Conservation (phyloP, 139 green algal species). For the Ulvella scutata region DNA sequence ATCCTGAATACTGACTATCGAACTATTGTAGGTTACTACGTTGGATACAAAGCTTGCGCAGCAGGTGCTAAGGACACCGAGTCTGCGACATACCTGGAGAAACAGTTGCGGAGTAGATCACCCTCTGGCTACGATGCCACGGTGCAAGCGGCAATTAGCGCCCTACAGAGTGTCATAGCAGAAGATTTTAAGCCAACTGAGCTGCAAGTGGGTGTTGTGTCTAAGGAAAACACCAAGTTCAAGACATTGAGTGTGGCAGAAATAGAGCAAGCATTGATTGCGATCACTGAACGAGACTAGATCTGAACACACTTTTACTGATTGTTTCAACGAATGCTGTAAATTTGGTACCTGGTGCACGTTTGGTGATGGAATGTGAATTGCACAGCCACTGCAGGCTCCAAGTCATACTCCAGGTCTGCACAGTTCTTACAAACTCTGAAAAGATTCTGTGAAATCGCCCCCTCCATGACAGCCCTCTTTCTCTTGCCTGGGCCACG, state of each 20-base stretch:
- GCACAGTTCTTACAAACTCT: too few relatives aligned
- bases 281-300: conserved; percentile 80
- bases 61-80: conserved; percentile 92
- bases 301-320: too few relatives aligned
- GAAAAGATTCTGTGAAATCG: too few relatives aligned
- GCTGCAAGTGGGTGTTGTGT: conserved; percentile 71
- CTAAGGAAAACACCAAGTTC: background rate
- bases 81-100: conserved; percentile 89
- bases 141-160: conserved; percentile 60
- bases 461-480: too few relatives aligned
- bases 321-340: too few relatives aligned
- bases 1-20: background rate
- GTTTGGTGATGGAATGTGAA: too few relatives aligned
- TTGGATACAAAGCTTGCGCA: conserved; percentile 86
- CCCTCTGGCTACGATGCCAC: conserved; percentile 46
- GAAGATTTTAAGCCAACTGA: conserved; percentile 94
- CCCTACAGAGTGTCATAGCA: conserved; percentile 68
- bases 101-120: conserved; percentile 67
- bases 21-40: conserved; percentile 64
- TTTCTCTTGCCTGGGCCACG: too few relatives aligned
- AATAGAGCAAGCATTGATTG: conserved; percentile 26
- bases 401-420: too few relatives aligned
- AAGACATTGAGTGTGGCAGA: background rate
- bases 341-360: too few relatives aligned
- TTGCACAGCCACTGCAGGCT: too few relatives aligned